Conservation (phyloP, 192 early-diverging fungal species). For the Podila clonocystis region DNA sequence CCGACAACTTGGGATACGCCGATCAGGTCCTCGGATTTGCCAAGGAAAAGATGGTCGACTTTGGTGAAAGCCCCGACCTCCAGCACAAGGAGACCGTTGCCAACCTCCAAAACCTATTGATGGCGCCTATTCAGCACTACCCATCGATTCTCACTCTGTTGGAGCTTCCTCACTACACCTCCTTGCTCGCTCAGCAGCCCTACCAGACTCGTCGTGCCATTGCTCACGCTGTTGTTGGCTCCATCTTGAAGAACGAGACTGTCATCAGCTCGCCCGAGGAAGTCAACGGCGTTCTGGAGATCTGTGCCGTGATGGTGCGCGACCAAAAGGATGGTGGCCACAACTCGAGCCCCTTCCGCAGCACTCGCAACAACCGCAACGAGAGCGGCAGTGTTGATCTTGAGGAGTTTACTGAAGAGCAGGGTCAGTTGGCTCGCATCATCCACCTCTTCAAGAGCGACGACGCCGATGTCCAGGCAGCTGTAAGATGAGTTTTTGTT, state of each 20-base stretch:
- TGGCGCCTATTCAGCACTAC: conserved; percentile 85
- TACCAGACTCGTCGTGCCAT: conserved; percentile 86
- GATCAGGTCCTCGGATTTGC: conserved; percentile 94
- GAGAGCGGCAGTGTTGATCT: conserved; percentile 69
- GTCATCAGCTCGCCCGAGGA: conserved; percentile 74
- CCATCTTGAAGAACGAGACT: conserved; percentile 75
- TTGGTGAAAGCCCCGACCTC: conserved; percentile 70
- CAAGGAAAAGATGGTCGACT: conserved; percentile 76
- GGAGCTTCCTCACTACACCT: conserved; percentile 81
- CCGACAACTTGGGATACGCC: conserved; percentile 85
- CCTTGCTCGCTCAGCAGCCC: conserved; percentile 86
- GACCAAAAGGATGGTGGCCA: conserved; percentile 80
- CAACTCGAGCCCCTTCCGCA: conserved; percentile 53
- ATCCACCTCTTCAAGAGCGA: conserved; percentile 78
- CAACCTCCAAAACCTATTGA: conserved; percentile 85
- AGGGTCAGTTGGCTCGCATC: conserved; percentile 85
- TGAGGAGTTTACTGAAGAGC: conserved; percentile 93
- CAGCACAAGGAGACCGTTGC: conserved; percentile 73
- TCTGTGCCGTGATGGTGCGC: conserved; percentile 82
- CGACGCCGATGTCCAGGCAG: conserved; percentile 82
- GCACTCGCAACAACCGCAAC: conserved; percentile 34
- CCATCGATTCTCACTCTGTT: conserved; percentile 70
- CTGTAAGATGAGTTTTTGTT: conserved; percentile 51
- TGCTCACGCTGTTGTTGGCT: conserved; percentile 78
- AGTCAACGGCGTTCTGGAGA: conserved; percentile 82